Evolutionary conservation across 208 protist species (phyloP).

Genomic region (Crithidia mellificae): DNA sequence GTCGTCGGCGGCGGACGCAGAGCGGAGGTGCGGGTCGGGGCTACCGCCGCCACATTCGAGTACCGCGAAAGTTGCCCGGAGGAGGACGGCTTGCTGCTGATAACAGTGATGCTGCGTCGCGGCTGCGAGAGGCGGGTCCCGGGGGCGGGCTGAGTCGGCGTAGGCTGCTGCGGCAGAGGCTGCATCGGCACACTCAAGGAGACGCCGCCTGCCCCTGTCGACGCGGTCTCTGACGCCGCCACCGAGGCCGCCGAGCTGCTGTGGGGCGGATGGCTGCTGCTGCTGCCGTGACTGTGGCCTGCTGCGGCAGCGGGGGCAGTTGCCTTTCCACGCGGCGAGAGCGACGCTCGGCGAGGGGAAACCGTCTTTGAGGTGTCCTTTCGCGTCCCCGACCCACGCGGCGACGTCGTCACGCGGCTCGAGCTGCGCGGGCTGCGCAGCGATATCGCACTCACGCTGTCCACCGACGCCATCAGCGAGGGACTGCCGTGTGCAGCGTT

Average conservation of each 20-base stretch:
- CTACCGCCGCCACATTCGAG: slow-evolving; percentile 2
- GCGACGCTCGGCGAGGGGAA: slow-evolving; percentile 2
- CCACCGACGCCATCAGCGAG: slow-evolving; percentile 8
- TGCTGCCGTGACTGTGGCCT: neutral
- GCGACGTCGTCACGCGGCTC: neutral
- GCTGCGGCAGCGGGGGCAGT: no score
- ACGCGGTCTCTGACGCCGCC: no score
- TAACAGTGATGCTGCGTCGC: slow-evolving; percentile 3
- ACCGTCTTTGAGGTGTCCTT: neutral
- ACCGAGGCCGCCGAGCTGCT: no score
- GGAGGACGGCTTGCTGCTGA: slow-evolving; percentile 15
- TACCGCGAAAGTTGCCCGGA: slow-evolving; percentile 16
- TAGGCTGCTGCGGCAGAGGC: no score
- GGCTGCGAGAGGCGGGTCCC: neutral
- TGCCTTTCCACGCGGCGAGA: slow-evolving; percentile 3
- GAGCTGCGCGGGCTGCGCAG: slow-evolving; percentile 3
- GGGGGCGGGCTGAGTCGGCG: no score
- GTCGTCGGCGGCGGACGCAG: neutral
- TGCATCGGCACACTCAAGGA: neutral
- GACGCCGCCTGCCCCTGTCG: neutral
- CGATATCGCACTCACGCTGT: neutral
- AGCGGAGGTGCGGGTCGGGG: slow-evolving; percentile 14
- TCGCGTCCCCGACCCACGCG: neutral
- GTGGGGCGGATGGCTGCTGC: neutral
- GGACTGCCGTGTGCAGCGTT: neutral